phyloP scores from a whole-genome alignment of 306 rosid genomes.

The Trifolium repens region DNA sequence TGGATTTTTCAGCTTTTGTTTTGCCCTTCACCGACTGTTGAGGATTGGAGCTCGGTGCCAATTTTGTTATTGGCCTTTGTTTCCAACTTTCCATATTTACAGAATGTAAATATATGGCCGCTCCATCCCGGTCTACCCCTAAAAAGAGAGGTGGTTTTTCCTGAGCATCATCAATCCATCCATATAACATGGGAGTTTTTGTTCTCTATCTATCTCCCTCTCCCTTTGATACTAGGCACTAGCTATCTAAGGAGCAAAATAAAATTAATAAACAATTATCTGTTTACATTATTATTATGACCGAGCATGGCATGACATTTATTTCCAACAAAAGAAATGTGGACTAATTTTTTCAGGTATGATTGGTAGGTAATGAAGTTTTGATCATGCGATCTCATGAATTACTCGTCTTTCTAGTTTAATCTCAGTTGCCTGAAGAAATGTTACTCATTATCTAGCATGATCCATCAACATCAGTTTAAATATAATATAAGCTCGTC shows the following conservation, averaged over 20 bases:
- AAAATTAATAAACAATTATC: slow-evolving; percentile 37
- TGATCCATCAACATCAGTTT: neutral
- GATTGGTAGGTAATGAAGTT: neutral
- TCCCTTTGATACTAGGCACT: slow-evolving; percentile 1
- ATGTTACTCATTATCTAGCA: slow-evolving; percentile 4
- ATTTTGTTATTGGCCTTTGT: slow-evolving; percentile 35
- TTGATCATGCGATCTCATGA: neutral
- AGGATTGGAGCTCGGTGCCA: slow-evolving; percentile 30
- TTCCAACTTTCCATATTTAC: slow-evolving; percentile 24
- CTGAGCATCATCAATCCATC: slow-evolving; percentile 31
- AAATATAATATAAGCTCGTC: neutral
- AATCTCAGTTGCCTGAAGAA: neutral
- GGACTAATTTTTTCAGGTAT: neutral
- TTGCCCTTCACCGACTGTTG: slow-evolving; percentile 20
- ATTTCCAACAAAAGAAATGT: slow-evolving; percentile 9
- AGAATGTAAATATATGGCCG: slow-evolving; percentile 26
- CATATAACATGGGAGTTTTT: slow-evolving; percentile 13
- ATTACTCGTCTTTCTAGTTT: neutral
- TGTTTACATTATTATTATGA: slow-evolving; percentile 18
- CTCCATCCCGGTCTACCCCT: slow-evolving; percentile 14
- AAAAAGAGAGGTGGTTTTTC: slow-evolving; percentile 20
- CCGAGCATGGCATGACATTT: neutral
- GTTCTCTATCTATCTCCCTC: neutral
- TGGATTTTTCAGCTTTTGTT: slow-evolving; percentile 35
- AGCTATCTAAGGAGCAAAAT: slow-evolving; percentile 18